A percentile compares a stretch with the other conserved stretches of the same genome.
Conservation (phyloP, 768 basidiomycete species). For the Boletus fagicola region DNA sequence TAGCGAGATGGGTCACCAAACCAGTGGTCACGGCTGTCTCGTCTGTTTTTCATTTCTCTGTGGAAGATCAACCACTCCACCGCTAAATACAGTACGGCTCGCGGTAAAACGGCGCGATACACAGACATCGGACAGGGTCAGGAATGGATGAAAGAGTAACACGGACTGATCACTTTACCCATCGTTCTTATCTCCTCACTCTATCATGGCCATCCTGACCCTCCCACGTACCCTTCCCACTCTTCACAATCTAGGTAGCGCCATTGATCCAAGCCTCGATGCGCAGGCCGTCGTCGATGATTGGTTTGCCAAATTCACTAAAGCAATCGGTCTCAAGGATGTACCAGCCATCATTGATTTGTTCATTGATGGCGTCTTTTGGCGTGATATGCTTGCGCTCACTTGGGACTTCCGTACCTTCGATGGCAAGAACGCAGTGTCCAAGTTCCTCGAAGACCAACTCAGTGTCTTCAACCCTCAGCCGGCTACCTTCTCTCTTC, state of each 20-base stretch:
- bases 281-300: constrained; percentile 33
- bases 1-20: no score
- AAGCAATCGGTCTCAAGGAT: constrained; percentile 34
- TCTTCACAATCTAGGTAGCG: constrained; percentile 22
- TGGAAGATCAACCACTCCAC: neutral
- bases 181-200: neutral
- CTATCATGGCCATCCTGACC: constrained; percentile 10
- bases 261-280: constrained; percentile 35
- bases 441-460: constrained; percentile 45
- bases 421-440: constrained; percentile 41
- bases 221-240: constrained; percentile 21
- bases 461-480: constrained; percentile 30
- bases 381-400: constrained; percentile 59
- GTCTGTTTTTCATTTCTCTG: no score
- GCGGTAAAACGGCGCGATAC: neutral
- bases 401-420: constrained; percentile 69
- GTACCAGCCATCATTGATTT: constrained; percentile 36
- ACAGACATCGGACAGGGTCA: neutral
- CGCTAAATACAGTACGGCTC: neutral
- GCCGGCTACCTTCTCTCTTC: constrained; percentile 24
- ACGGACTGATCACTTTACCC: neutral
- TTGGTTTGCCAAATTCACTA: constrained; percentile 44
- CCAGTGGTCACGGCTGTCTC: no score
- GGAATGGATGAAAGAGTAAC: neutral
- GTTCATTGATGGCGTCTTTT: constrained; percentile 41